Evolutionary conservation across 345 rosid species (phyloP), one percentile per base, ranked within the genome.

Genomic region (Linum lewisii): DNA sequence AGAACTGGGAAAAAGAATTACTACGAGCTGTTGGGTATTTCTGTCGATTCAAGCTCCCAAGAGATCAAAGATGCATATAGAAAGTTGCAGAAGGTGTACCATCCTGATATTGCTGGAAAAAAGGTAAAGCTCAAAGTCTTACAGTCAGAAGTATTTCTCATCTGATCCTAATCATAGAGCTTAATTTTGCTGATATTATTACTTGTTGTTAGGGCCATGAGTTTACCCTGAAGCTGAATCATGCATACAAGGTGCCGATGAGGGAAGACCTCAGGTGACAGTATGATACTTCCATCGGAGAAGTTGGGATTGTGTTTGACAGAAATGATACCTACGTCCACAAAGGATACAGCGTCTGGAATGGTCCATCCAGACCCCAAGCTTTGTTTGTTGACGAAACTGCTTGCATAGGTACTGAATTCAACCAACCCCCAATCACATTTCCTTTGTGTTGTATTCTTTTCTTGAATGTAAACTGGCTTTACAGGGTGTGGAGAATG

Each of bases 101-200:
- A 84, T 34, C 87, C 91, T 20, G 84, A 84, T 63, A 75, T 84
- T 52, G 81, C 82, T 0, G 87, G 91, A 67, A 73, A 75, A 26
- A 37, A 82, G 85, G 87, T 82, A 34, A 20, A 19, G 11, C 20
- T 42, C 16, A 11, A 38, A 38, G 45, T 38, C 45, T 38, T 38
- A 26, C 6, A n/a, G 13, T 34, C 3, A 36, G 23, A 14, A 7
- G n/a, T n/a, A n/a, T n/a, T n/a, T n/a, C n/a, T n/a, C n/a, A n/a
- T n/a, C n/a, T n/a, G n/a, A n/a, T n/a, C n/a, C n/a, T n/a, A n/a
- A n/a, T 53, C 23, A 49, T 56, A 25, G 47, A 15, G 57, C 20
- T 51, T 52, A 57, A 47, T 66, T 7, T 52, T 58, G 15, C 3
- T 50, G n/a, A n/a, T n/a, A n/a, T n/a, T n/a, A n/a, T n/a, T n/a